A percentile compares a stretch with the other conserved stretches of the same genome.
Conservation (phyloP, 2,329 filamentous ascomycete species). For the Neonectria neomacrospora region DNA sequence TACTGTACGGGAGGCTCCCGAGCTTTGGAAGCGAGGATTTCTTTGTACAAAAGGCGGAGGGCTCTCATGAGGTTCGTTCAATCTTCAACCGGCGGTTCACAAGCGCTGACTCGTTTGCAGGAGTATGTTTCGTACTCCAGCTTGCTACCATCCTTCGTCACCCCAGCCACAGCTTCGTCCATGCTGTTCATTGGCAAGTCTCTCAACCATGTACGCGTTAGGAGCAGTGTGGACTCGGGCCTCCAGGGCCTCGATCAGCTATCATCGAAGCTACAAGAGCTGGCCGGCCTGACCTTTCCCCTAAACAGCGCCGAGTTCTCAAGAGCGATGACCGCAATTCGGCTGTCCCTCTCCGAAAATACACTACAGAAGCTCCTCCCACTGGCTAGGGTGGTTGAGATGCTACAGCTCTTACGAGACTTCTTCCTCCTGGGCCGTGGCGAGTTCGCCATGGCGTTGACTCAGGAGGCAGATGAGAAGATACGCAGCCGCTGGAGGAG, state of each 20-base stretch:
- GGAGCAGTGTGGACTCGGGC: constrained; percentile 57
- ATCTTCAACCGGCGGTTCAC: background rate
- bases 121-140: constrained; percentile 68
- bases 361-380: constrained; percentile 86
- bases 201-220: constrained; percentile 81
- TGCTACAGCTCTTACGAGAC: constrained; percentile 80
- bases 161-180: constrained; percentile 76
- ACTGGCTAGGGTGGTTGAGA: constrained; percentile 77
- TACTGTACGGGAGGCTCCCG: constrained; percentile 87
- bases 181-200: constrained; percentile 93
- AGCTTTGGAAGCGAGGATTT: constrained; percentile 85
- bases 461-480: constrained; percentile 84
- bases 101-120: constrained; percentile 44
- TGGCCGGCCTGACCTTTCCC: constrained; percentile 77
- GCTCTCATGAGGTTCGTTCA: constrained; percentile 54
- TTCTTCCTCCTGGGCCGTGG: constrained; percentile 90
- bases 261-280: constrained; percentile 73
- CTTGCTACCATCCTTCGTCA: constrained; percentile 84
- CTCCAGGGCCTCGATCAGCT: constrained; percentile 68
- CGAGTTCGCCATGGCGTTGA: constrained; percentile 89
- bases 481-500: constrained; percentile 78
- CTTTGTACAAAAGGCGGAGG: constrained; percentile 72
- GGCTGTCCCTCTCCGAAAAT: constrained; percentile 84
- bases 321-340: constrained; percentile 78
- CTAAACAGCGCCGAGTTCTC: constrained; percentile 78